Base-by-base conservation (phyloP, 495 filamentous ascomycete species). In the Lentithecium fluviatile region DNA sequence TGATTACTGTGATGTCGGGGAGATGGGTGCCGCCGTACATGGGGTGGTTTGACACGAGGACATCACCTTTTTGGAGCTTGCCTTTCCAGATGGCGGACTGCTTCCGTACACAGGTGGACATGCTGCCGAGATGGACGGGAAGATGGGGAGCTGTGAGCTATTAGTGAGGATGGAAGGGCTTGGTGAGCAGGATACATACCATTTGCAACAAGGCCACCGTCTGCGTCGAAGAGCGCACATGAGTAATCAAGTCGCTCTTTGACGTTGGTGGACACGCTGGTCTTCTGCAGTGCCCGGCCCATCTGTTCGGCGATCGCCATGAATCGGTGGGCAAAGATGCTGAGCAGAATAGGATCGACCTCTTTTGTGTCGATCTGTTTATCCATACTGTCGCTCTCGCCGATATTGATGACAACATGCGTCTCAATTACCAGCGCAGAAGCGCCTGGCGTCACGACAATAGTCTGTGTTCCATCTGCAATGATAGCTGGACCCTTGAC, bases 281-380 rank as follows among this genome's bases (percentile, higher is more conserved):
- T 98, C 80, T 97, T 98, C 66, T 97, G 94, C 25, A 98, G 78
- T 2, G 94, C 92, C 53, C 91, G 79, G 4, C 94, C 94, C 93
- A 97, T 97, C 71, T 97, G 93, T 74, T 98, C 94, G 2, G 94
- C 94, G 70, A 98, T 97, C 12, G 93, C 91, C 94, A 98, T 98
- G 77, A 98, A 98, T 0, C 94, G 80, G 71, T 98, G 92, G 1
- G 90, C 90, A 67, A 98, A 98, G 58, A 98, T 95, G 70, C 86
- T 95, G 6, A 98, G 83, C 75, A 95, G 88, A 71, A 98, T 96
- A 0, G 94, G 93, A 62, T 91, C 86, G 1, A 87, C 86, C 58
- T 73, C 81, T 70, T 78, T 83, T 58, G 68, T 75, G 57, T 68
- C 73, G 37, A 70, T 72, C 60, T 65, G 76, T 63, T 73, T 75